A percentile compares a stretch with the other conserved stretches of the same genome.
phyloP scores from a whole-genome alignment of 768 basidiomycete genomes.

The Agrocybe praecox region DNA sequence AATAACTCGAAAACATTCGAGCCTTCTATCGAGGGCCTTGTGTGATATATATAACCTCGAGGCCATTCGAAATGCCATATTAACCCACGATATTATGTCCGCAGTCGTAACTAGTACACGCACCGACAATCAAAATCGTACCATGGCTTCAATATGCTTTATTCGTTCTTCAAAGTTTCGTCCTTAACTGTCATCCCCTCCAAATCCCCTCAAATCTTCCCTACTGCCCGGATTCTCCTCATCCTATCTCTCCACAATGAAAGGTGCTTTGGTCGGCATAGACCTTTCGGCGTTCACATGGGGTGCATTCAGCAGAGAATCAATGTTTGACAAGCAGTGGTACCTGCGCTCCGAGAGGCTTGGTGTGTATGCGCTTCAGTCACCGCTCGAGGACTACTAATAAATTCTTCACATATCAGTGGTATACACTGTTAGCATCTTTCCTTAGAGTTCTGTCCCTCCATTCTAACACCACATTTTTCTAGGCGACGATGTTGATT shows the following conservation, averaged over 20 bases:
- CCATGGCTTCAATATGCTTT: too few relatives aligned
- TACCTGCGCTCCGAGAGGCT: conserved; percentile 34
- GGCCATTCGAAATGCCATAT: background rate
- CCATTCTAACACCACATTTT: background rate
- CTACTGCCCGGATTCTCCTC: background rate
- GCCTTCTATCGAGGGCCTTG: background rate
- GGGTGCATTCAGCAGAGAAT: conserved; percentile 29
- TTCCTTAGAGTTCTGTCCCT: background rate
- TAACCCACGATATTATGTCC: background rate
- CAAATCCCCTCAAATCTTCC: background rate
- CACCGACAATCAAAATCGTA: too few relatives aligned
- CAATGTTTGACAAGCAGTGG: conserved; percentile 35
- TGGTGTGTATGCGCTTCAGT: conserved; percentile 18
- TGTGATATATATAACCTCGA: background rate
- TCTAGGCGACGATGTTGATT: conserved; percentile 14
- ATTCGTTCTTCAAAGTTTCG: too few relatives aligned
- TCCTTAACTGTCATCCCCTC: too few relatives aligned
- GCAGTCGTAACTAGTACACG: too few relatives aligned
- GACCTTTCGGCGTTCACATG: conserved; percentile 13
- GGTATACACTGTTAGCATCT: conserved; percentile 9
- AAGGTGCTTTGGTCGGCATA: background rate
- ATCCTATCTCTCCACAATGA: background rate
- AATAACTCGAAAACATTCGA: background rate
- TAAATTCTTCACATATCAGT: background rate
- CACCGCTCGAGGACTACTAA: background rate